phyloP scores from a whole-genome alignment of 2,329 filamentous ascomycete genomes.

The Ascochyta viciae-villosae region DNA sequence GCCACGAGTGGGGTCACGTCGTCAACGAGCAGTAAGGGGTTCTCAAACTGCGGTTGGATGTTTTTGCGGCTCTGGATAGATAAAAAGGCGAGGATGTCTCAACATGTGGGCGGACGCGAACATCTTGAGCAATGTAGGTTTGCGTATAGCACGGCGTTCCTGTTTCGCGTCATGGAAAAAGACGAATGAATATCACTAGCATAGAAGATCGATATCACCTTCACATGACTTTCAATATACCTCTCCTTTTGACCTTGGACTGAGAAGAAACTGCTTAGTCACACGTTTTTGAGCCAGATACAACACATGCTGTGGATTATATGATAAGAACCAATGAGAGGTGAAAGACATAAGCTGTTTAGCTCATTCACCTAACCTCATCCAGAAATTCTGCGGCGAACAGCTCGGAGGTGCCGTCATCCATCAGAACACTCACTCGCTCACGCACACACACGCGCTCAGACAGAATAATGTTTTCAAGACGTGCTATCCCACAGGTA shows the following conservation, averaged over 20 bases:
- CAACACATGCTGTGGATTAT: background rate
- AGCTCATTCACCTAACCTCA: constrained; percentile 30
- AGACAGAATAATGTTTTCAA: constrained; percentile 45
- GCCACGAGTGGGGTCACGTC: constrained; percentile 57
- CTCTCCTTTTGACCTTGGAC: too few species aligned
- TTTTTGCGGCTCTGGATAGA: background rate
- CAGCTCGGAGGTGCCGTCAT: constrained; percentile 29
- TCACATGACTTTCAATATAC: too few species aligned
- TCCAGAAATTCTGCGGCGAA: constrained; percentile 36
- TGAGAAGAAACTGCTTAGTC: too few species aligned
- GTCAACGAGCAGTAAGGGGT: constrained; percentile 47
- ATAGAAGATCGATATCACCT: too few species aligned
- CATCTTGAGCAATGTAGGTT: background rate
- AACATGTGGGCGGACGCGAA: background rate
- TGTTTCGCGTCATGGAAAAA: constrained; percentile 1
- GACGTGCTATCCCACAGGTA: constrained; percentile 47
- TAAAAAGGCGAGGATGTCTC: constrained; percentile 5
- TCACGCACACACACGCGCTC: constrained; percentile 1
- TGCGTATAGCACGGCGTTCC: constrained; percentile 15
- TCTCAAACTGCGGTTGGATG: background rate
- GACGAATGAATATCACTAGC: background rate
- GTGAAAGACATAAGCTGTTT: constrained; percentile 21
- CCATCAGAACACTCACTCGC: constrained; percentile 15
- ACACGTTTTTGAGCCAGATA: background rate
- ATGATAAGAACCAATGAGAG: constrained; percentile 4